Evolutionary conservation across 257 asterid species (phyloP).

Genomic region (Scutellaria barbata): DNA sequence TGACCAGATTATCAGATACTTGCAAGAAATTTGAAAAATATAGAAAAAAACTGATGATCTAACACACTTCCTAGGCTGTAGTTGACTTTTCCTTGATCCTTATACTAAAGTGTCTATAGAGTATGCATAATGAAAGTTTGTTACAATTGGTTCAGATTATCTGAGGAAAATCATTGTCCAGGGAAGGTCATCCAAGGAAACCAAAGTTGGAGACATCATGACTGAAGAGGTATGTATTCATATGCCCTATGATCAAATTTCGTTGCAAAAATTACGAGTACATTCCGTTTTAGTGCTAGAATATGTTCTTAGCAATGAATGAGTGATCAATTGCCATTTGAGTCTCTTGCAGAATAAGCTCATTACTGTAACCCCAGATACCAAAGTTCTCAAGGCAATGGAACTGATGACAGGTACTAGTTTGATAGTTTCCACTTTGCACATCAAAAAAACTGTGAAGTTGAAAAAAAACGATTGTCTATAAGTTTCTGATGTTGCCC

Average conservation of each 20-base stretch:
- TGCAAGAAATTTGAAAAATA: neutral
- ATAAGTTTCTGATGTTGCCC: neutral
- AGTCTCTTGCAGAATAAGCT: constrained; percentile 77
- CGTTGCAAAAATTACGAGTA: neutral
- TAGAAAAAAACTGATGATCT: neutral
- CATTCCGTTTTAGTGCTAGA: constrained; percentile 16
- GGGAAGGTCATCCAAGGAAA: constrained; percentile 89
- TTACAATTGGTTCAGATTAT: constrained; percentile 58
- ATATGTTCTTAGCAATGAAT: neutral
- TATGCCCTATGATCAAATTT: neutral
- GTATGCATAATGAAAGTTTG: constrained; percentile 16
- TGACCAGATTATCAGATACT: neutral
- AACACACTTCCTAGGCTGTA: neutral
- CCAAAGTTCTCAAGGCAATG: constrained; percentile 93
- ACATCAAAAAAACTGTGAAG: neutral
- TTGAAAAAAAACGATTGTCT: neutral
- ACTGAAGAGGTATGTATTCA: constrained; percentile 84
- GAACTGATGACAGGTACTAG: constrained; percentile 82
- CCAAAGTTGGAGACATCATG: constrained; percentile 96
- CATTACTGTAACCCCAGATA: constrained; percentile 78
- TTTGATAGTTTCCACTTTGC: neutral
- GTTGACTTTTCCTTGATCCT: neutral
- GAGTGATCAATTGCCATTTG: neutral
- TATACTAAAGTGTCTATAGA: neutral
- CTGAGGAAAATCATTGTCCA: constrained; percentile 93